These are phyloP conservation scores for Arthromyces matolae DNA, from an alignment of 768 basidiomycete species.

Conservation along the genomic window DNA sequence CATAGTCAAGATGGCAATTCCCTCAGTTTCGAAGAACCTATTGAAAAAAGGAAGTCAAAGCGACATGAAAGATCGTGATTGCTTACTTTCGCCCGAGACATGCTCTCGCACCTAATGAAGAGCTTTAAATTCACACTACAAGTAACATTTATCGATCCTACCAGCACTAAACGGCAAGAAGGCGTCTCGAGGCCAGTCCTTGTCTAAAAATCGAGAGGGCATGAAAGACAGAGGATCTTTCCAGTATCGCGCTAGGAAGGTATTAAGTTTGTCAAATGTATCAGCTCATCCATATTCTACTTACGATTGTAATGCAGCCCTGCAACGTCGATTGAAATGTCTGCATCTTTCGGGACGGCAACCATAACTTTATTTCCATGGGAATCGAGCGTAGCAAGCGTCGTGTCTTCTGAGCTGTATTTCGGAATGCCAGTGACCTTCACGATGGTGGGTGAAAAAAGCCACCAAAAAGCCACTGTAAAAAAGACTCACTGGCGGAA, in stretches of 20 bases:
- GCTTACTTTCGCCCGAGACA: conserved; percentile 43
- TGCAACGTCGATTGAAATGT: conserved; percentile 32
- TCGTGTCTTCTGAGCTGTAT: conserved; percentile 42
- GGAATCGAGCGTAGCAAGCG: conserved; percentile 29
- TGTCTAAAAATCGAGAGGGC: conserved; percentile 43
- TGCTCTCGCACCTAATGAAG: conserved; percentile 34
- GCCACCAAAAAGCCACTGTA: background rate
- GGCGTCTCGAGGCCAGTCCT: conserved; percentile 50
- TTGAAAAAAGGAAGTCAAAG: background rate
- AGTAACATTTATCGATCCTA: conserved; percentile 11
- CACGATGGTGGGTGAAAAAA: background rate
- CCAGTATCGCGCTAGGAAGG: conserved; percentile 50
- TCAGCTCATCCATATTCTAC: conserved; percentile 5
- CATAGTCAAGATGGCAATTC: conserved; percentile 46
- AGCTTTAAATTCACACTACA: background rate
- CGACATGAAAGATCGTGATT: background rate
- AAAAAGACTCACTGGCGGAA: conserved; percentile 36
- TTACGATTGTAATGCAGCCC: conserved; percentile 52
- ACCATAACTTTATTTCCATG: conserved; percentile 37
- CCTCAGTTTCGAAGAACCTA: conserved; percentile 53
- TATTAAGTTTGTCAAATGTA: background rate
- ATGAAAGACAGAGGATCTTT: conserved; percentile 46
- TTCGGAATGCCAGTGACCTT: conserved; percentile 44
- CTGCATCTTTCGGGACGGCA: conserved; percentile 40
- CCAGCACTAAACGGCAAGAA: conserved; percentile 51